Percentiles rank a stretch among this genome's conserved stretches.
Conservation (phyloP, 768 basidiomycete genomes). For the Termitomyces sp. region DNA sequence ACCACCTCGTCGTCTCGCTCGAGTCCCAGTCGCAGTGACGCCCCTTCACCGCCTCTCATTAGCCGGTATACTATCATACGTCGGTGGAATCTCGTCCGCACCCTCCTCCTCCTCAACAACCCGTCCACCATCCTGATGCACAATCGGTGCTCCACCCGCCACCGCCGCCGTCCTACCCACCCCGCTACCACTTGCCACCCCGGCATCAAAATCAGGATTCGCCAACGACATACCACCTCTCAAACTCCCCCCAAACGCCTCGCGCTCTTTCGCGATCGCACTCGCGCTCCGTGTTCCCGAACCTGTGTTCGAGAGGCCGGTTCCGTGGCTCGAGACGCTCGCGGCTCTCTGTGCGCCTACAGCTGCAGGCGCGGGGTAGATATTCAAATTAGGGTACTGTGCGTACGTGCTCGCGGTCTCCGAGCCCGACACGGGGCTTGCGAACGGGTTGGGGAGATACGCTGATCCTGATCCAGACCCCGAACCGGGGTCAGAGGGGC, state of each 20-base stretch:
- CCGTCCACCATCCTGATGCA: slow-evolving; percentile 21
- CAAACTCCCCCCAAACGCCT: not conserved
- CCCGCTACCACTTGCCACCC: not conserved
- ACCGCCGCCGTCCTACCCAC: not conserved
- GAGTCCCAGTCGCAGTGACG: too few relatives aligned
- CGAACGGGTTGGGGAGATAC: not conserved
- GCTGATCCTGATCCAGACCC: not conserved
- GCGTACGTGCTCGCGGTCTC: slow-evolving; percentile 1
- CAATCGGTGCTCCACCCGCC: slow-evolving; percentile 9
- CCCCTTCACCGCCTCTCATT: not conserved
- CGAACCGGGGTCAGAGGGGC: not conserved
- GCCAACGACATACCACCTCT: slow-evolving; percentile 5
- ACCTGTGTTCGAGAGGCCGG: not conserved
- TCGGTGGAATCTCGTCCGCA: not conserved
- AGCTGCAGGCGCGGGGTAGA: not conserved
- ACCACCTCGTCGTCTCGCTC: too few relatives aligned
- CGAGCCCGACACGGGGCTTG: not conserved
- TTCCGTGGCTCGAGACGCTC: slow-evolving; percentile 1
- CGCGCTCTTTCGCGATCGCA: not conserved
- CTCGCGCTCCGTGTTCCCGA: not conserved
- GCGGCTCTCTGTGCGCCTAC: not conserved
- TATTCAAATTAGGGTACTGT: not conserved
- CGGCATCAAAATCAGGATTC: slow-evolving; percentile 5
- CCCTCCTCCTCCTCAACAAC: not conserved
- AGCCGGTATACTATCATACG: not conserved